Percentiles rank a stretch among this genome's conserved stretches.
phyloP scores from a whole-genome alignment of 192 early-diverging fungal genomes.

The Spizellomyces punctatus region DNA sequence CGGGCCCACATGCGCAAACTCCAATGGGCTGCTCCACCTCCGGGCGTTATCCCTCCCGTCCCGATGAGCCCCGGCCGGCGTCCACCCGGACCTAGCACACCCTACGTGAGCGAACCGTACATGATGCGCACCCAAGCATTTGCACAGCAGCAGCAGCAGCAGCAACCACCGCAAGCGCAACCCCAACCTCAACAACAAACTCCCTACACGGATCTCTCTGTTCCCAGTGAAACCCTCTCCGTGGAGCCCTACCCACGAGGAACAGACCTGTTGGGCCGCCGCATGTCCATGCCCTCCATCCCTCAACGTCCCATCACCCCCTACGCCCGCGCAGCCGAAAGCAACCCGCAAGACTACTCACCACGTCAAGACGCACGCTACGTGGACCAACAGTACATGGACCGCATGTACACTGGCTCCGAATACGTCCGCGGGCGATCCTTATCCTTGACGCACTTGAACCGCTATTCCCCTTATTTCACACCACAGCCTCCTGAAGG shows the following conservation, averaged over 20 bases:
- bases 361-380: background rate
- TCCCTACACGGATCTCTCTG: background rate
- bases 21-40: background rate
- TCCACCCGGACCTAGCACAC: background rate
- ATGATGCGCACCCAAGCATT: background rate
- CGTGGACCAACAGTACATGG: background rate
- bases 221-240: background rate
- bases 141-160: background rate
- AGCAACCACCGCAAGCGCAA: background rate
- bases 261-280: background rate
- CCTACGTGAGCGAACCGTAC: background rate
- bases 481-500: no score
- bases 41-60: constrained; percentile 1
- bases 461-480: no score
- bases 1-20: constrained; percentile 33
- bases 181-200: background rate
- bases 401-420: background rate
- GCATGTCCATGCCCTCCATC: background rate
- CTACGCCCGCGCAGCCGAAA: constrained; percentile 1
- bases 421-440: no score
- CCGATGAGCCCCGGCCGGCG: background rate
- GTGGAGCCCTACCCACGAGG: background rate
- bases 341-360: background rate
- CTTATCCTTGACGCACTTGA: no score
- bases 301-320: background rate